Evolutionary conservation across 352 stramenopile species (phyloP), one percentile per base, ranked within the genome.

Genomic region (Pythium chondricola): DNA sequence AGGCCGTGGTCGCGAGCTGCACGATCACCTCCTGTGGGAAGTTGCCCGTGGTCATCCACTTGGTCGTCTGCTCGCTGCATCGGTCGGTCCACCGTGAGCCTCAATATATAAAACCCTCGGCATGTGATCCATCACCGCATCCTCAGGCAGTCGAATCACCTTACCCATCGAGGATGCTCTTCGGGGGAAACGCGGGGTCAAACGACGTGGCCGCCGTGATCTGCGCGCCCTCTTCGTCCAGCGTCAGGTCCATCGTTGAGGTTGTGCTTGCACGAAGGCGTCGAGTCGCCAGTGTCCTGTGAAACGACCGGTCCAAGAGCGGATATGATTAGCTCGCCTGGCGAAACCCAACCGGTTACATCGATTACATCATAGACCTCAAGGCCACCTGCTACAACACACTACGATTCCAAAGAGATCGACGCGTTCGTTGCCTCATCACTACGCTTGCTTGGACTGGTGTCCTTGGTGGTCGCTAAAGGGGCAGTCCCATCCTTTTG

Each of bases 1-100:
- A 83, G 10, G 79, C 79, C 9, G 71, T 81, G 20, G 74, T 90
- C n/a, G 79, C 74, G 11, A 90, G 52, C 56, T 93, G 82, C 25
- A 93, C 58, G 16, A 93, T 65, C 16, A 93, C 73, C 56, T 93
- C 82, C 50, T 93, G 82, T 0, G 82, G 79, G 43, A 86, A 93
- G 29, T 65, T 83, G 17, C 79, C 82, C 16, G 79, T 88, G n/a
- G 82, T 91, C 31, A 86, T 38, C 82, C 82, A 93, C 58, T 84
- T 91, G 45, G 74, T 90, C 29, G 59, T 54, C 42, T 85, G 77
- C 29, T 89, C 82, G 22, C 81, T 93, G 43, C 24, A 20, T 6
- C 18, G 6, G 26, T 50, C 25, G 43, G 38, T n/a, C 8, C 7
- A 29, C 21, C n/a, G n/a, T 16, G 35, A 18, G 21, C 38, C 27